Conservation (phyloP, 441 rosid species). For the Biscutella laevigata region DNA sequence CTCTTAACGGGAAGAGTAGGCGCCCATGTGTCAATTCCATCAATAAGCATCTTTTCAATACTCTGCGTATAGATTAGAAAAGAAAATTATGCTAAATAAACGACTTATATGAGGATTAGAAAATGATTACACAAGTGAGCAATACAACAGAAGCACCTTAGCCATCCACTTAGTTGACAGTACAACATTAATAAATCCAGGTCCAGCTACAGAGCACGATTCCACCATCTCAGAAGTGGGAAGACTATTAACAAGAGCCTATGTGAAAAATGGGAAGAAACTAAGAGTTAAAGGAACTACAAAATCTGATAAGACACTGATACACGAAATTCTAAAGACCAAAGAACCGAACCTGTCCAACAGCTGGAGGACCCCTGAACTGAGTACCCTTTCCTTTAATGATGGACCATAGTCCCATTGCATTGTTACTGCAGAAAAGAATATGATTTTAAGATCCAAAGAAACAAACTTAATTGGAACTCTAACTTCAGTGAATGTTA, state of each 20-base stretch:
- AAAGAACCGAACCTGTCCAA: constrained; percentile 54
- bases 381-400: constrained; percentile 53
- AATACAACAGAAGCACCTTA: constrained; percentile 36
- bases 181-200: constrained; percentile 71
- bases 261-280: constrained; percentile 10
- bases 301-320: background rate
- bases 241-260: constrained; percentile 62
- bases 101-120: background rate
- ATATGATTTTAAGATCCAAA: background rate
- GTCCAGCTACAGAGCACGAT: constrained; percentile 71
- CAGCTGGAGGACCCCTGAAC: constrained; percentile 61
- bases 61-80: constrained; percentile 35
- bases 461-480: background rate
- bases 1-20: constrained; percentile 49
- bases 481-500: background rate
- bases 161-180: constrained; percentile 71
- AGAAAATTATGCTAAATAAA: background rate
- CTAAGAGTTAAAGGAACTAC: background rate
- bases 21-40: constrained; percentile 75
- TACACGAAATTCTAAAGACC: background rate
- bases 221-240: constrained; percentile 71
- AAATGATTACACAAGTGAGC: background rate
- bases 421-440: constrained; percentile 57
- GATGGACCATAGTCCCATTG: constrained; percentile 71
- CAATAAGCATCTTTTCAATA: constrained; percentile 66